Evolutionary conservation across 2,329 filamentous ascomycete genomes (phyloP).

Genomic region (Fusarium sarcochroum): DNA sequence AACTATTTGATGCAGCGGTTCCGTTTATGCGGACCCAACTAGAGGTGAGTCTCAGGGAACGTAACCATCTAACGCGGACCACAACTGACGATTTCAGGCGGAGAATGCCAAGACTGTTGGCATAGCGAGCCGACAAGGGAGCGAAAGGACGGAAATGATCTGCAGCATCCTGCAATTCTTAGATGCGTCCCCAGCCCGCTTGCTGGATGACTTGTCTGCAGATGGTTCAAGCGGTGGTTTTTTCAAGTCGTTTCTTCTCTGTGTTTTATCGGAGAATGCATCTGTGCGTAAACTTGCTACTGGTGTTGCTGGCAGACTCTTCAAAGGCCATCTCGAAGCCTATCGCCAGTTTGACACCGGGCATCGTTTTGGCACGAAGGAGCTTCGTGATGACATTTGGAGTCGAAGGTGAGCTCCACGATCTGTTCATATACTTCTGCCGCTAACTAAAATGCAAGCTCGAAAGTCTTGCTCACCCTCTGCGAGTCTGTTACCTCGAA

Average conservation of each 20-base stretch:
- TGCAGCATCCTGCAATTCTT: slow-evolving; percentile 69
- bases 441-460: slow-evolving; percentile 43
- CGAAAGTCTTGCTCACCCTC: slow-evolving; percentile 60
- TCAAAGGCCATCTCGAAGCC: slow-evolving; percentile 52
- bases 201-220: slow-evolving; percentile 51
- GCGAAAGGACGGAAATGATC: slow-evolving; percentile 46
- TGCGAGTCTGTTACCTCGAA: slow-evolving; percentile 63
- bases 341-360: slow-evolving; percentile 47
- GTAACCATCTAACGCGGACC: neutral
- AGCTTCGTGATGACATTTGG: slow-evolving; percentile 64
- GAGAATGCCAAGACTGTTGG: slow-evolving; percentile 37
- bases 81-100: slow-evolving; percentile 21
- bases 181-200: slow-evolving; percentile 61
- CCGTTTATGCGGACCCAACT: slow-evolving; percentile 70
- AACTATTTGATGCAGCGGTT: slow-evolving; percentile 68
- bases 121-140: slow-evolving; percentile 15
- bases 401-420: slow-evolving; percentile 61
- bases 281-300: slow-evolving; percentile 64
- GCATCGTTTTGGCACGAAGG: slow-evolving; percentile 44
- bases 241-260: slow-evolving; percentile 67
- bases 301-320: slow-evolving; percentile 63
- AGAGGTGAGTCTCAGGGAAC: slow-evolving; percentile 60
- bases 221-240: slow-evolving; percentile 50
- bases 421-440: neutral
- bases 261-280: slow-evolving; percentile 66